Conservation (phyloP, 805 yeast species). For the Peterozyma xylosa region DNA sequence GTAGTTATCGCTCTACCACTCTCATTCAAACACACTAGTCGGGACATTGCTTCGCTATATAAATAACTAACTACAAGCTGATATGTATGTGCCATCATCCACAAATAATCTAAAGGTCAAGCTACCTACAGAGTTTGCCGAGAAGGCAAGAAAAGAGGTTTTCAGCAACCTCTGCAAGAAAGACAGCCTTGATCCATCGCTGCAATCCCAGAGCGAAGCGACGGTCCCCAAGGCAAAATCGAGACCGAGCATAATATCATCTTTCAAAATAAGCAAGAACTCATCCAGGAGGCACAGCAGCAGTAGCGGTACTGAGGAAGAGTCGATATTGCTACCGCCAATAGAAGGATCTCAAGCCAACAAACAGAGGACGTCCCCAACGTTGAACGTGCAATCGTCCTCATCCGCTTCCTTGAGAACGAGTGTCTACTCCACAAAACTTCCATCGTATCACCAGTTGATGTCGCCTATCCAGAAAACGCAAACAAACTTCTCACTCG, state of each 20-base stretch:
- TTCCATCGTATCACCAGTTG: slow-evolving; percentile 6
- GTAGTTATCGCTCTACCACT: too few species aligned
- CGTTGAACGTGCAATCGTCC: background rate
- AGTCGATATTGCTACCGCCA: too few species aligned
- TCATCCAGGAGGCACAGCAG: too few species aligned
- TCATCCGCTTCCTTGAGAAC: slow-evolving; percentile 5
- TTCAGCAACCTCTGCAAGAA: slow-evolving; percentile 11
- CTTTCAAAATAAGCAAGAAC: too few species aligned
- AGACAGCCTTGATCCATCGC: background rate
- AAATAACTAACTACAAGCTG: too few species aligned
- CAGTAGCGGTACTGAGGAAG: too few species aligned
- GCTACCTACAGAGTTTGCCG: slow-evolving; percentile 16
- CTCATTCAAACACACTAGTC: too few species aligned
- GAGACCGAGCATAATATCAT: too few species aligned
- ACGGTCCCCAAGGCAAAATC: background rate
- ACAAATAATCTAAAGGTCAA: slow-evolving; percentile 3
- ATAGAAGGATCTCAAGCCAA: background rate
- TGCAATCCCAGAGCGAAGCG: background rate
- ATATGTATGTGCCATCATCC: slow-evolving; percentile 7
- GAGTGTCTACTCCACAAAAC: slow-evolving; percentile 5
- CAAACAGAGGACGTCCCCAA: slow-evolving; percentile 1
- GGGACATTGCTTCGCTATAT: too few species aligned
- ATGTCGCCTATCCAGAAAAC: slow-evolving; percentile 2
- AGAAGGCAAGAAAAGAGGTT: slow-evolving; percentile 17
- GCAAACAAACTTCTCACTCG: slow-evolving; percentile 4